phyloP scores from a whole-genome alignment of 2,329 filamentous ascomycete genomes.

The Orbilia quercus region DNA sequence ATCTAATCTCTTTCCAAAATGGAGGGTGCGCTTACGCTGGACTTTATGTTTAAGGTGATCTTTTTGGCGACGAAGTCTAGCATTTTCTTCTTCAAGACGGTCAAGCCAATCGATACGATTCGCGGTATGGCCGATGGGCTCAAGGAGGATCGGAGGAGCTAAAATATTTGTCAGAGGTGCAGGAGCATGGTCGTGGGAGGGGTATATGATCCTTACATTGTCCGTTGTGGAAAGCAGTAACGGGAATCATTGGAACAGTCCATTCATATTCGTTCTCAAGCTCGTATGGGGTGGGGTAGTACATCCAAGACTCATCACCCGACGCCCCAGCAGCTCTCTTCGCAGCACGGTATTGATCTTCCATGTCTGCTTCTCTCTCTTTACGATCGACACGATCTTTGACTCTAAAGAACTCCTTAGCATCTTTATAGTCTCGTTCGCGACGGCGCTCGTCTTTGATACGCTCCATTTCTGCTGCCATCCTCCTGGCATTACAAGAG shows the following conservation, averaged over 20 bases:
- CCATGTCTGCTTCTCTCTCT: conserved; percentile 25
- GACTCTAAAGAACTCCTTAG: conserved; percentile 38
- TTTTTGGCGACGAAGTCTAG: conserved; percentile 33
- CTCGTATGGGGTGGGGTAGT: background rate
- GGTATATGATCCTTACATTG: conserved; percentile 11
- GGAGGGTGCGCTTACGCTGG: conserved; percentile 19
- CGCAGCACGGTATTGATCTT: conserved; percentile 34
- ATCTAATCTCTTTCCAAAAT: background rate
- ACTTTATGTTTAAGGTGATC: conserved; percentile 33
- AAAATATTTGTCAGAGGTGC: background rate
- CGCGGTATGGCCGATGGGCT: conserved; percentile 10
- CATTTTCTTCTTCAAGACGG: conserved; percentile 31
- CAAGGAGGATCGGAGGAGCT: conserved; percentile 37
- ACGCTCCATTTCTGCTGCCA: conserved; percentile 45
- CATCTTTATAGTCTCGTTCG: conserved; percentile 43
- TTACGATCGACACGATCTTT: conserved; percentile 44
- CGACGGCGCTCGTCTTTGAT: conserved; percentile 40
- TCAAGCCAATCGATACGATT: background rate
- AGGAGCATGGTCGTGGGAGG: background rate
- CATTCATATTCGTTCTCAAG: conserved; percentile 26
- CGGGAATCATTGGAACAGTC: conserved; percentile 12
- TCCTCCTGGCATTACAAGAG: conserved; percentile 46
- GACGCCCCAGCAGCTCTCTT: conserved; percentile 12
- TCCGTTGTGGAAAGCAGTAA: conserved; percentile 40
- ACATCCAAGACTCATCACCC: conserved; percentile 5